phyloP scores from a whole-genome alignment of 352 stramenopile genomes.

The Aphanomyces cochlioides region DNA sequence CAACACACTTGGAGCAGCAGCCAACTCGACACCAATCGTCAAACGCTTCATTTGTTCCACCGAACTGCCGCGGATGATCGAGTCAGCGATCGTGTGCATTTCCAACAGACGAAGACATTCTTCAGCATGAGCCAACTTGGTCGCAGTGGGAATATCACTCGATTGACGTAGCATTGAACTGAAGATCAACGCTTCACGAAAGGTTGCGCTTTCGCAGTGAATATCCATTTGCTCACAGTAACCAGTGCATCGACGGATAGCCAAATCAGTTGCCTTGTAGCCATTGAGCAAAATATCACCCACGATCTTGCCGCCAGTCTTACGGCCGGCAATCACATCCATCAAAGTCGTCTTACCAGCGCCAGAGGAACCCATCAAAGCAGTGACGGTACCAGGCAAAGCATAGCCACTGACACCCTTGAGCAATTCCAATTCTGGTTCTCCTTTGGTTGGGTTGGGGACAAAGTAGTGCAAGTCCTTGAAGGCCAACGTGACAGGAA shows the following conservation, averaged over 20 bases:
- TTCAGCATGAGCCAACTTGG: constrained; percentile 47
- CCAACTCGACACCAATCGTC: constrained; percentile 88
- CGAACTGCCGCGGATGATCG: constrained; percentile 54
- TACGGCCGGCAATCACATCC: constrained; percentile 91
- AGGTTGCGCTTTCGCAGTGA: constrained; percentile 83
- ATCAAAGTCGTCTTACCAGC: constrained; percentile 93
- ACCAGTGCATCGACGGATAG: constrained; percentile 47
- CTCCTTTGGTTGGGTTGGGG: constrained; percentile 40
- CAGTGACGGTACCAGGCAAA: constrained; percentile 58
- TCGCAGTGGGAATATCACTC: constrained; percentile 33
- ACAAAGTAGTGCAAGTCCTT: constrained; percentile 59
- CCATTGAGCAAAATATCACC: constrained; percentile 69
- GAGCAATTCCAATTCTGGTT: constrained; percentile 34
- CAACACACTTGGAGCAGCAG: constrained; percentile 74
- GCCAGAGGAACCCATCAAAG: constrained; percentile 71
- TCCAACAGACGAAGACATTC: constrained; percentile 55
- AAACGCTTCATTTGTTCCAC: constrained; percentile 60
- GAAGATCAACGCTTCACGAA: constrained; percentile 87
- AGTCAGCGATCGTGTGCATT: constrained; percentile 44
- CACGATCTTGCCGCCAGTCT: constrained; percentile 77
- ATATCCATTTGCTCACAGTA: constrained; percentile 88
- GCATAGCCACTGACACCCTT: constrained; percentile 48
- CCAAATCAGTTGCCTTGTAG: constrained; percentile 46
- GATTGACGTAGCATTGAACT: constrained; percentile 74
- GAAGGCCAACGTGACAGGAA: constrained; percentile 49